A percentile compares a stretch with the other conserved stretches of the same genome.
These are phyloP conservation scores for Ogataea chonburiensis DNA, from an alignment of 805 yeast genomes.

Conservation along the genomic window DNA sequence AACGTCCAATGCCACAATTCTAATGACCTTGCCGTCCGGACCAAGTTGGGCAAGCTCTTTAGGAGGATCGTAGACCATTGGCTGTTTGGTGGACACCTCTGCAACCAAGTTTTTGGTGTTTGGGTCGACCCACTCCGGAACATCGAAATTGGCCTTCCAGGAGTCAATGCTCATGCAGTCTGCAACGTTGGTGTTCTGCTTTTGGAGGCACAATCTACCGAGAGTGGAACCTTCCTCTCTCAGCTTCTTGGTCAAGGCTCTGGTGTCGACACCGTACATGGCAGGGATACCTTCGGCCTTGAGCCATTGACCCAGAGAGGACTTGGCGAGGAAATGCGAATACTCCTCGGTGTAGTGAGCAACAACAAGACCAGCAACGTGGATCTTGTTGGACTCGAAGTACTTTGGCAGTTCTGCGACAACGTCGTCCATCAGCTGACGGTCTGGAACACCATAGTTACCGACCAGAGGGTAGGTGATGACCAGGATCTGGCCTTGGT, in stretches of 20 bases:
- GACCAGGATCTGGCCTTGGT: slow-evolving; percentile 95
- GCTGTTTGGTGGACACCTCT: slow-evolving; percentile 76
- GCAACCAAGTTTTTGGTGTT: slow-evolving; percentile 90
- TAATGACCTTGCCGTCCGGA: slow-evolving; percentile 71
- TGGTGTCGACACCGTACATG: slow-evolving; percentile 95
- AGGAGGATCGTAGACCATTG: slow-evolving; percentile 74
- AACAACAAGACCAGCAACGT: slow-evolving; percentile 94
- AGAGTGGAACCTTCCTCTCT: slow-evolving; percentile 91
- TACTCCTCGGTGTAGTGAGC: slow-evolving; percentile 96
- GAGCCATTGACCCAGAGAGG: slow-evolving; percentile 92
- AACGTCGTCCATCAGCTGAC: slow-evolving; percentile 69
- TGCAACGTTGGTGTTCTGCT: slow-evolving; percentile 33
- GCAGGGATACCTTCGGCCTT: slow-evolving; percentile 92
- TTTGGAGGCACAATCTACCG: slow-evolving; percentile 78
- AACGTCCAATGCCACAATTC: slow-evolving; percentile 90
- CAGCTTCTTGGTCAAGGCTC: slow-evolving; percentile 88
- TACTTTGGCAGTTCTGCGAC: slow-evolving; percentile 79
- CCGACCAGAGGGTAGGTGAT: slow-evolving; percentile 97
- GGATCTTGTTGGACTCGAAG: slow-evolving; percentile 90
- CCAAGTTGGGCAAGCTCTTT: slow-evolving; percentile 50
- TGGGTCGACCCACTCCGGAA: slow-evolving; percentile 93
- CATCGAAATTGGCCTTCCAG: slow-evolving; percentile 64
- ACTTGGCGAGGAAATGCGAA: slow-evolving; percentile 89
- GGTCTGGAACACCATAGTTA: slow-evolving; percentile 98
- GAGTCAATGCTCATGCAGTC: slow-evolving; percentile 35